phyloP scores from a whole-genome alignment of 306 rosid genomes.

The Trifolium subterraneum region DNA sequence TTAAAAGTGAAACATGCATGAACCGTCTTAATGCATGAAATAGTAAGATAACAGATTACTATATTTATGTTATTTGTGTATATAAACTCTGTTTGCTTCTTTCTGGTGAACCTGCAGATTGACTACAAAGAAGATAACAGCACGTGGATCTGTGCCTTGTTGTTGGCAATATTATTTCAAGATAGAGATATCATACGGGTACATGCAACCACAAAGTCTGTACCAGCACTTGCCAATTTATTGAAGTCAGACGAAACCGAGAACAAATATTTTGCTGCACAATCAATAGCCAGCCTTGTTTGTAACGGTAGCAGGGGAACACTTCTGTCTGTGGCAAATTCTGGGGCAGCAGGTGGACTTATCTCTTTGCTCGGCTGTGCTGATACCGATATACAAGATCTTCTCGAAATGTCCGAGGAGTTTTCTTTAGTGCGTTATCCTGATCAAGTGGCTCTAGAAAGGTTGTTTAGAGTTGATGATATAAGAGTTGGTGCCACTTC shows the following conservation, averaged over 20 bases:
- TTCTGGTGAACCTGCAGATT: slow-evolving; percentile 58
- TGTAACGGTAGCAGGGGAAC: slow-evolving; percentile 99
- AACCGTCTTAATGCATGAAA: not conserved
- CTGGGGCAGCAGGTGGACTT: slow-evolving; percentile 97
- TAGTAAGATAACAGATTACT: slow-evolving; percentile 6
- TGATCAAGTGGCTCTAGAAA: slow-evolving; percentile 96
- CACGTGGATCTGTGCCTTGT: slow-evolving; percentile 86
- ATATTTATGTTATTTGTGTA: slow-evolving; percentile 34
- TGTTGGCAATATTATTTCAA: slow-evolving; percentile 88
- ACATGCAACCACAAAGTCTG: slow-evolving; percentile 82
- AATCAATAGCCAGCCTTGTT: slow-evolving; percentile 89
- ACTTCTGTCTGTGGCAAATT: slow-evolving; percentile 93
- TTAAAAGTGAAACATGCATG: slow-evolving; percentile 13
- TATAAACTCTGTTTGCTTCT: slow-evolving; percentile 33
- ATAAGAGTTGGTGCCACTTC: slow-evolving; percentile 95
- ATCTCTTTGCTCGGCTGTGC: slow-evolving; percentile 97
- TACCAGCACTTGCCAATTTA: slow-evolving; percentile 81
- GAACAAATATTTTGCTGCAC: slow-evolving; percentile 96
- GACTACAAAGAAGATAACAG: slow-evolving; percentile 91
- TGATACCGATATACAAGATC: slow-evolving; percentile 85
- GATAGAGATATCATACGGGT: slow-evolving; percentile 95
- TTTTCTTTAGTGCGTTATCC: slow-evolving; percentile 87
- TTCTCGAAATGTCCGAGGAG: slow-evolving; percentile 89
- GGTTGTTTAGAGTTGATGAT: slow-evolving; percentile 96
- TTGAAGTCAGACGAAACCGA: slow-evolving; percentile 83